Base-by-base conservation (phyloP, 2,329 filamentous ascomycete species). In the Aureobasidium subglaciale region DNA sequence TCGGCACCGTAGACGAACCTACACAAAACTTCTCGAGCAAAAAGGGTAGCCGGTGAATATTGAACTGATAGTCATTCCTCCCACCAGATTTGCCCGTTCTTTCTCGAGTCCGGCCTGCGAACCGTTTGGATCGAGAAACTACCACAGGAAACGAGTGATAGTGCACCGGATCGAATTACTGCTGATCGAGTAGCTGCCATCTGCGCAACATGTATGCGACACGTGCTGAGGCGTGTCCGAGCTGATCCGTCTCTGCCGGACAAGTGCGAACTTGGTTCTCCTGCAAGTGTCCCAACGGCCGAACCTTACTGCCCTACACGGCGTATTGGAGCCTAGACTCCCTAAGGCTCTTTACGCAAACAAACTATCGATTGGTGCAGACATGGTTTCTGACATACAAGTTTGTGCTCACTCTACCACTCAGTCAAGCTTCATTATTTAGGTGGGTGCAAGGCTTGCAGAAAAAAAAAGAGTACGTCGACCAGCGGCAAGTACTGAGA, bases 231-330 rank as follows among this genome's bases (percentile, higher is more conserved):
- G 18, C 16, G 27, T 41, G 34, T n/a, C 48, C 48, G 35, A 22
- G 11, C 30, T n/a, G 15, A 52, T 41, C 48, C 48, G 48, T 9
- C 46, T 20, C 15, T 38, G 34, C 32, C 24, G 24, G 20, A 29
- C 46, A 50, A 49, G 32, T 20, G 46, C 18, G 48, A 52, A 41
- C 46, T 24, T 41, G 48, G 35, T 52, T 52, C 46, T 50, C 48
- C 25, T 41, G 48, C 35, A 52, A 41, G 48, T 35, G 20, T 22
- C 24, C 16, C 48, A 52, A 52, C 48, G 48, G 48, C 13, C 18
- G 18, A 52, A 41, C 35, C 25, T 32, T 52, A 41, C 34, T 22
- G 25, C 35, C 7, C 18, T 32, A 7, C 25, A 41, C 22, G 48
- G 48, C 48, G 16, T 52, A 30, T 52, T 38, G 46, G 46, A 37